phyloP scores from a whole-genome alignment of 768 basidiomycete genomes.

The Udeniomyces megalosporus region DNA sequence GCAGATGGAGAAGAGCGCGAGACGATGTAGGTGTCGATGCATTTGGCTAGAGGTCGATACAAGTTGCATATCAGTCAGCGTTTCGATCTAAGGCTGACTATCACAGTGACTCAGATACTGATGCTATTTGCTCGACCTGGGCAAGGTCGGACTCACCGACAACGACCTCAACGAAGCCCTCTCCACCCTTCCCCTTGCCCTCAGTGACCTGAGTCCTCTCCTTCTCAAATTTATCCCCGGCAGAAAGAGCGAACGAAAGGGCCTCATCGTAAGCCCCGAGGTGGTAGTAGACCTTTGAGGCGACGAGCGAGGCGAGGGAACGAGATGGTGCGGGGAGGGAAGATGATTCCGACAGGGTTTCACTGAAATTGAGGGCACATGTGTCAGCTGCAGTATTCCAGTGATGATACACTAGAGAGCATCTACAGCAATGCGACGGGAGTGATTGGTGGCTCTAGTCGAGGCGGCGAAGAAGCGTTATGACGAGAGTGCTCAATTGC shows the following conservation, averaged over 20 bases:
- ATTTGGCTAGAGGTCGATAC: constrained; percentile 48
- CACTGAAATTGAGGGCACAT: constrained; percentile 37
- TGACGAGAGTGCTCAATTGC: too few relatives aligned
- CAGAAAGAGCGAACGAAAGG: constrained; percentile 81
- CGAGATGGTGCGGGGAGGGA: constrained; percentile 57
- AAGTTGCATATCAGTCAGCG: background rate
- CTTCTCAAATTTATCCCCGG: constrained; percentile 66
- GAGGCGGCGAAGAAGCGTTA: too few relatives aligned
- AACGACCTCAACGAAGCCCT: constrained; percentile 87
- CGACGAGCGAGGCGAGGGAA: constrained; percentile 70
- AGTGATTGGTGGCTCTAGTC: too few relatives aligned
- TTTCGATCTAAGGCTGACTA: too few relatives aligned
- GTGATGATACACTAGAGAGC: background rate
- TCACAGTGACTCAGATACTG: too few relatives aligned
- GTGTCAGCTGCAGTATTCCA: background rate
- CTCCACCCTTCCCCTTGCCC: constrained; percentile 41
- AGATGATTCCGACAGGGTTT: constrained; percentile 71
- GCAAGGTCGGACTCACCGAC: constrained; percentile 50
- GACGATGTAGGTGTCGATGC: constrained; percentile 82
- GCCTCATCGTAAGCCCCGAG: constrained; percentile 91
- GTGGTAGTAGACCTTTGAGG: constrained; percentile 98
- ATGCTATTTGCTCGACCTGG: too few relatives aligned
- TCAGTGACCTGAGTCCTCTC: constrained; percentile 12
- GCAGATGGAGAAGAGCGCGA: constrained; percentile 37
- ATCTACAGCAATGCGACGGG: background rate